Evolutionary conservation across 176 grass and related monocot species (phyloP).

Genomic region (Bolboschoenus planiculmis): DNA sequence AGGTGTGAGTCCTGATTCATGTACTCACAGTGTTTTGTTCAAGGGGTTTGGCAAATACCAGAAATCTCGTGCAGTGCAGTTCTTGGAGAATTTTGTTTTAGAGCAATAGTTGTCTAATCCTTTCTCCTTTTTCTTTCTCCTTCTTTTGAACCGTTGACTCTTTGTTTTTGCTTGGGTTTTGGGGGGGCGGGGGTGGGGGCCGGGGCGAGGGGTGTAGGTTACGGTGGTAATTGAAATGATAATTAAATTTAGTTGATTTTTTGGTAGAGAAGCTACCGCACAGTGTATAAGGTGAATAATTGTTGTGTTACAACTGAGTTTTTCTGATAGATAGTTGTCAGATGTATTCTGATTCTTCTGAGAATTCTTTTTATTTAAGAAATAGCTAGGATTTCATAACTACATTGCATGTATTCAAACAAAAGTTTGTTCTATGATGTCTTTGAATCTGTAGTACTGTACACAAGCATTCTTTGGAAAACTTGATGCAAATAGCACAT

Average conservation of each 20-base stretch:
- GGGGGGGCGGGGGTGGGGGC: too few species aligned
- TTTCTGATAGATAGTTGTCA: slow-evolving; percentile 10
- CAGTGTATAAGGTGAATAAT: slow-evolving; percentile 26
- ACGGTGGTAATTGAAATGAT: neutral
- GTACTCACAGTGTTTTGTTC: slow-evolving; percentile 45
- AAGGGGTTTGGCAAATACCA: slow-evolving; percentile 51
- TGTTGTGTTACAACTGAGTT: slow-evolving; percentile 7
- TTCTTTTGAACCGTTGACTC: too few species aligned
- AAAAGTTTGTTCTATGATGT: neutral
- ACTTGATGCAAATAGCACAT: neutral
- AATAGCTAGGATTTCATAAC: neutral
- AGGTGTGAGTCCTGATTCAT: slow-evolving; percentile 45
- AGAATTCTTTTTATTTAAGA: neutral
- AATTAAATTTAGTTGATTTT: slow-evolving; percentile 20
- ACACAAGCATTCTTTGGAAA: neutral
- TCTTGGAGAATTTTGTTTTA: slow-evolving; percentile 72
- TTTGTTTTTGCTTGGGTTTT: too few species aligned
- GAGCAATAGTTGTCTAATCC: slow-evolving; percentile 31
- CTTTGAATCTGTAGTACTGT: neutral
- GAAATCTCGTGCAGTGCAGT: slow-evolving; percentile 37
- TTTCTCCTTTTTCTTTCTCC: slow-evolving; percentile 11
- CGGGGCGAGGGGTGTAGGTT: too few species aligned
- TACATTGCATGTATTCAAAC: neutral
- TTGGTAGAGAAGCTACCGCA: slow-evolving; percentile 17
- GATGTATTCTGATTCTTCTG: neutral